Percentiles rank a stretch among this genome's conserved stretches.
These are phyloP conservation scores for Immersiella caudata DNA, from an alignment of 495 filamentous ascomycete species.

Conservation along the genomic window DNA sequence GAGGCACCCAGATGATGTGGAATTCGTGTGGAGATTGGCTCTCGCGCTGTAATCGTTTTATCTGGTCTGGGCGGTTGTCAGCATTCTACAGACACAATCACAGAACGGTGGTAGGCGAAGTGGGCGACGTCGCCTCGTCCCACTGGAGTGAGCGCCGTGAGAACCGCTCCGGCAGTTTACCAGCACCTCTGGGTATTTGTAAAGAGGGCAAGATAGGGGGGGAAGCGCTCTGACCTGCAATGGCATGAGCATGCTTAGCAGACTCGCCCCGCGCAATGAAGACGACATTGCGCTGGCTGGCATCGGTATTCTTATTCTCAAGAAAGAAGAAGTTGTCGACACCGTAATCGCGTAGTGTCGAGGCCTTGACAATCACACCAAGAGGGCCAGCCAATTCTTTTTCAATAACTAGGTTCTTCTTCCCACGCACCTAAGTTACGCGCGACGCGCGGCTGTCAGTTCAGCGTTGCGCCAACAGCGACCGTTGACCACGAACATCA, in stretches of 20 bases:
- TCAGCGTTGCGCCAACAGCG: conserved; percentile 21
- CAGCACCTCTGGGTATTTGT: background rate
- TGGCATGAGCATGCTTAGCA: conserved; percentile 73
- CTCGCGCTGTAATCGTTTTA: conserved; percentile 83
- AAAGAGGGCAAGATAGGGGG: conserved; percentile 7
- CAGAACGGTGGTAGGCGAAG: background rate
- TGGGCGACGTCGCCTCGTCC: background rate
- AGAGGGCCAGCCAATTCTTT: conserved; percentile 86
- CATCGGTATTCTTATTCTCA: conserved; percentile 89
- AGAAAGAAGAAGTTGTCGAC: conserved; percentile 95
- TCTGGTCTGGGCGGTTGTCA: conserved; percentile 69
- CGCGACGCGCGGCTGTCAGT: conserved; percentile 36
- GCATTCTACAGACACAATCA: conserved; percentile 19
- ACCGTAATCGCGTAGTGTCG: conserved; percentile 80
- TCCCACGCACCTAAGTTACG: conserved; percentile 76
- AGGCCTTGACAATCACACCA: conserved; percentile 91
- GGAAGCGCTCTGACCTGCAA: conserved; percentile 73
- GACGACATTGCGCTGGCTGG: conserved; percentile 91
- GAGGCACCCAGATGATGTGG: conserved; percentile 88
- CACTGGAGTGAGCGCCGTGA: background rate
- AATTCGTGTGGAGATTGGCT: conserved; percentile 91
- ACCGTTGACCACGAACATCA: background rate
- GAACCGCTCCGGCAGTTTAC: background rate
- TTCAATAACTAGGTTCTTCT: conserved; percentile 97
- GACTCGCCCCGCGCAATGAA: conserved; percentile 91